Base-by-base conservation (phyloP, 768 basidiomycete species). In the button mushroom (Agaricus bisporus) region DNA sequence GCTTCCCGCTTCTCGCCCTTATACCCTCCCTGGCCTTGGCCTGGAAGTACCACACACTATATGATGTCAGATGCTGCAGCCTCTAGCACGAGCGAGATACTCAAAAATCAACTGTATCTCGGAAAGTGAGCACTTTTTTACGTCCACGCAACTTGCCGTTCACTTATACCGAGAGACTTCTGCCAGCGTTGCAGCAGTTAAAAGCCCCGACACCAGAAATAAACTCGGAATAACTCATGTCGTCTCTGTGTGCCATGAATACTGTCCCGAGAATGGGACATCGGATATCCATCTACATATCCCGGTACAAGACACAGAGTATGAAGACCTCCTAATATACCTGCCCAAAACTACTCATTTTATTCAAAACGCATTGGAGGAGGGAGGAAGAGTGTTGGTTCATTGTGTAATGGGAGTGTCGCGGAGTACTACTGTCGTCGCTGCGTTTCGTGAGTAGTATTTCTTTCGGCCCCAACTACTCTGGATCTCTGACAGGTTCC, bases 381-480 rank as follows among this genome's bases (percentile, higher is more conserved):
- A 61, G 1, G 75, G 77, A 22, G 85, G 85, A 0, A 74, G 70
- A 43, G 79, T 88, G 5, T 74, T 89, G 9, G 82, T 88, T 12
- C 87, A 89, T 57, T 88, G 87, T 61, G 70, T 82, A 9, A 84
- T 86, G 79, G 88, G 87, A 5, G 67, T 88, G 7, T 89, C 84
- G 0, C 73, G 87, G 56, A 87, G 85, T 58, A 71, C 80, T 37
- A 81, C 86, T 8, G 77, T 80, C 22, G 70, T 82, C 22, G 77
- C 75, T 47, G 81, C 80, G 14, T 83, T 76, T 62, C 63, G 78
- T 81, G 63, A 67, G 79, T 72, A 45, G 37, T 36, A 35, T 51
- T 38, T 49, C 25, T 4, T 22, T 22, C 11, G 22, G 17, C 37
- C 58, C 29, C 46, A 28, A 22, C 53, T 28, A 20, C 11, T 20